Conservation (phyloP, 371 early-diverging fungal species). For the Rhizopus delemar region DNA sequence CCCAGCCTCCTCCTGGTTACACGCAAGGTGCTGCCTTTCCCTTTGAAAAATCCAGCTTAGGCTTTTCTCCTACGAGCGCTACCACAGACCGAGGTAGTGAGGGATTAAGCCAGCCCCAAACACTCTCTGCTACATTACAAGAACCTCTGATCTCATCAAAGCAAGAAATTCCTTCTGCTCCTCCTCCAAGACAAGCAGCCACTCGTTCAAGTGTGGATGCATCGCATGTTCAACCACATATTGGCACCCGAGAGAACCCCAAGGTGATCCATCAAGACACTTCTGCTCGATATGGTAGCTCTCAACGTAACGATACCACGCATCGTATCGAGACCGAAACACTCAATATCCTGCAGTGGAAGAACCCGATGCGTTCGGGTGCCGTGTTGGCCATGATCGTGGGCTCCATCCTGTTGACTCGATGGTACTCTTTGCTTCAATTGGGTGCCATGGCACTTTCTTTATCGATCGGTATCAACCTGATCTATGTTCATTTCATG, state of each 20-base stretch:
- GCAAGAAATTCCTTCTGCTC: too few species aligned
- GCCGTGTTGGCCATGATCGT: conserved; percentile 24
- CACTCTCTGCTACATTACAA: too few species aligned
- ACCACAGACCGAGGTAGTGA: not conserved
- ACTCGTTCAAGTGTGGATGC: too few species aligned
- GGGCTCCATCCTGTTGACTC: conserved; percentile 33
- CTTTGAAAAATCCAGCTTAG: not conserved
- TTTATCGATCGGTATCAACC: conserved; percentile 40
- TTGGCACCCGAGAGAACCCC: too few species aligned
- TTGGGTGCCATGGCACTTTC: conserved; percentile 34
- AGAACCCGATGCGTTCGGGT: conserved; percentile 44
- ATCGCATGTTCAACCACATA: too few species aligned
- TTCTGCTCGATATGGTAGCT: not conserved
- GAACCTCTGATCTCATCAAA: too few species aligned
- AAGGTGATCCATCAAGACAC: not conserved
- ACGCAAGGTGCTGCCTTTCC: not conserved
- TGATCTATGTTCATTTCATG: conserved; percentile 42
- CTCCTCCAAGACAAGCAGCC: too few species aligned
- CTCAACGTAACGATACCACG: conserved; percentile 36
- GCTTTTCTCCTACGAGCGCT: not conserved
- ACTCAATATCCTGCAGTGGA: conserved; percentile 36
- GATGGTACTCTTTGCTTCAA: conserved; percentile 45
- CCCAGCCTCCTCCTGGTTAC: conserved; percentile 3
- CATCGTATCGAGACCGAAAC: conserved; percentile 39
- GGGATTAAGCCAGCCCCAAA: too few species aligned